phyloP scores from a whole-genome alignment of 2,329 filamentous ascomycete species.

The Chaetomiaceae sp. region DNA sequence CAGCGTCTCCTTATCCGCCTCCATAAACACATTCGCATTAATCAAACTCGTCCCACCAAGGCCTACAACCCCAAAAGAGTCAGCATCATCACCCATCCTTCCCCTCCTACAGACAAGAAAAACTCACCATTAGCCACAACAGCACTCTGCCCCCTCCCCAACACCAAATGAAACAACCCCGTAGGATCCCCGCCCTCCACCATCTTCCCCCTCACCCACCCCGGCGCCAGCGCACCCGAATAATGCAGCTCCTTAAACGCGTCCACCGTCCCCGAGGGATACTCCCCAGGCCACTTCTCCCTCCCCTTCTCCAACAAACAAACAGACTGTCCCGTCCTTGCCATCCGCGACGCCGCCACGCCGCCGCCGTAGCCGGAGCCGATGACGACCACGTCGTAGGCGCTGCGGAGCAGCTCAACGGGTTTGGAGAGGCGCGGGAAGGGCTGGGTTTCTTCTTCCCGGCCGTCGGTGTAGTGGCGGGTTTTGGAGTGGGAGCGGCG shows the following conservation, averaged over 20 bases:
- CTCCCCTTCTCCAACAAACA: conserved; percentile 61
- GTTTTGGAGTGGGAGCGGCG: conserved; percentile 30
- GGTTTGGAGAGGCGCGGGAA: conserved; percentile 55
- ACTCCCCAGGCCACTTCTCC: conserved; percentile 65
- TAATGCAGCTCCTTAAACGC: conserved; percentile 50
- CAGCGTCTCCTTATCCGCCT: conserved; percentile 53
- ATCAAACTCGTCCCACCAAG: conserved; percentile 63
- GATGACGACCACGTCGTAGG: conserved; percentile 63
- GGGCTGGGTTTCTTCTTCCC: conserved; percentile 16
- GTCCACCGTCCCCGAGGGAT: conserved; percentile 46
- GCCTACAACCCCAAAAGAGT: conserved; percentile 36
- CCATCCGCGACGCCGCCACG: conserved; percentile 62
- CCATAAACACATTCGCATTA: conserved; percentile 64
- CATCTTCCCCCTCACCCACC: conserved; percentile 37
- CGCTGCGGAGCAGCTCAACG: conserved; percentile 51
- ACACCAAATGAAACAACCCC: conserved; percentile 59
- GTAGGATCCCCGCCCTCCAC: conserved; percentile 50
- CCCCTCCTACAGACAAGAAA: background rate
- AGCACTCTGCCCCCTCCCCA: conserved; percentile 61
- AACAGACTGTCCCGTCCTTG: conserved; percentile 55
- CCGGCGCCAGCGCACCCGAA: conserved; percentile 49
- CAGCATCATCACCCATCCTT: background rate
- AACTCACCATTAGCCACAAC: conserved; percentile 53
- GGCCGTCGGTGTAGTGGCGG: conserved; percentile 29
- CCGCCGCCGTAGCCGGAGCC: conserved; percentile 66